phyloP scores from a whole-genome alignment of 192 early-diverging fungal species.

The Coemansia reversa region DNA sequence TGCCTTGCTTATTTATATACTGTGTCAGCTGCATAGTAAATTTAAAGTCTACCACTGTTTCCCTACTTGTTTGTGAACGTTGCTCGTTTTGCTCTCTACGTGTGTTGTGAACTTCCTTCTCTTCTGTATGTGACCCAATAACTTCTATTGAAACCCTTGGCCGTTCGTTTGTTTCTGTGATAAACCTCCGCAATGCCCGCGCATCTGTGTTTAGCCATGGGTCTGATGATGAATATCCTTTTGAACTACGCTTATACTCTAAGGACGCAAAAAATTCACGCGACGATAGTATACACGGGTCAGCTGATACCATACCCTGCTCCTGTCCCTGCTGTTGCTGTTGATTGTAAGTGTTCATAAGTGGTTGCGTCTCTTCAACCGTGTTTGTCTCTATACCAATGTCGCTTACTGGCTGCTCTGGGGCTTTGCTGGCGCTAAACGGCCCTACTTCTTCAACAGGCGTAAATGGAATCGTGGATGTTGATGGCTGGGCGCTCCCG shows the following conservation, averaged over 20 bases:
- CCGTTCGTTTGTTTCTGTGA: slow-evolving; percentile 40
- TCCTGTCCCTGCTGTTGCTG: not conserved
- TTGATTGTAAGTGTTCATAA: not conserved
- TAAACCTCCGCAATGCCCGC: slow-evolving; percentile 31
- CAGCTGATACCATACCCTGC: not conserved
- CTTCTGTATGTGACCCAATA: slow-evolving; percentile 33
- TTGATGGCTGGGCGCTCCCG: not conserved
- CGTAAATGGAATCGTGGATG: slow-evolving; percentile 3
- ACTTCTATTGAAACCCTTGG: slow-evolving; percentile 43
- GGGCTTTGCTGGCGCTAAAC: slow-evolving; percentile 11
- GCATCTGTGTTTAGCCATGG: slow-evolving; percentile 44
- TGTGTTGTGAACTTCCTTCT: slow-evolving; percentile 6
- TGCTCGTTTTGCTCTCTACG: not conserved
- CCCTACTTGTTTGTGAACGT: slow-evolving; percentile 11
- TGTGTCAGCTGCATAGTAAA: slow-evolving; percentile 48
- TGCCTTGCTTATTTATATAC: slow-evolving; percentile 42
- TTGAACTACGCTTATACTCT: slow-evolving; percentile 41
- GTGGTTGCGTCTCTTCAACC: slow-evolving; percentile 5
- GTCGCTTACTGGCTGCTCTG: not conserved
- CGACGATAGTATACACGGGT: slow-evolving; percentile 17
- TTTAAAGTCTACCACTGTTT: slow-evolving; percentile 41
- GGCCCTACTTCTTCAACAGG: slow-evolving; percentile 7
- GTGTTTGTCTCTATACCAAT: not conserved
- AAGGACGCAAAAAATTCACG: slow-evolving; percentile 47
- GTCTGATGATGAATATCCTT: slow-evolving; percentile 48